Conservation (phyloP, 768 basidiomycete species). For the Auricularia sp. region DNA sequence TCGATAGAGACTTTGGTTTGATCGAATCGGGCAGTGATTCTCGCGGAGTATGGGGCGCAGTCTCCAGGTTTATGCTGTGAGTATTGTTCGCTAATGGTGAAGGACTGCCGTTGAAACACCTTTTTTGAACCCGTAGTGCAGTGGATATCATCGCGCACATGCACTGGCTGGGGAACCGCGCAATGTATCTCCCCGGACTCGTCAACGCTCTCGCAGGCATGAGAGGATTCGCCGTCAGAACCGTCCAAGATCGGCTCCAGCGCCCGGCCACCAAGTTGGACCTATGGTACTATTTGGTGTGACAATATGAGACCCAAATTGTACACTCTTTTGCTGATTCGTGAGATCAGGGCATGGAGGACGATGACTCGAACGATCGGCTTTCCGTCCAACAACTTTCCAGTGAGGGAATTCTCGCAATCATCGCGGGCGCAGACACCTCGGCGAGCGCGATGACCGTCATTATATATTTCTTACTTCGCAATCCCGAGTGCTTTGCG, state of each 20-base stretch:
- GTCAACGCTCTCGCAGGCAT: neutral
- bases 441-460: constrained; percentile 23
- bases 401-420: neutral
- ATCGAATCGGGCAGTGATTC: neutral
- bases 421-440: constrained; percentile 4
- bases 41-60: neutral
- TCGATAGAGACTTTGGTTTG: neutral
- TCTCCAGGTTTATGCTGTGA: neutral
- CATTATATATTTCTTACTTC: constrained; percentile 9
- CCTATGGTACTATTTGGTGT: neutral
- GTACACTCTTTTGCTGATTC: neutral
- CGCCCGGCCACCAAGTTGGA: neutral
- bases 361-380: neutral
- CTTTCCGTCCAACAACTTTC: neutral
- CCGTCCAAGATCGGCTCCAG: neutral
- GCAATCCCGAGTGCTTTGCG: constrained; percentile 5
- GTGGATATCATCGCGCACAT: neutral
- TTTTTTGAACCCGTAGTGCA: too few relatives aligned
- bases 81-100: neutral
- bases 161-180: neutral
- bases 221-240: neutral
- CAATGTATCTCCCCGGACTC: neutral
- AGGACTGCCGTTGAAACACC: too few relatives aligned
- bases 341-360: neutral
- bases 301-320: neutral